Conservation (phyloP, 1,139 yeast species). For the Taphrina communis region DNA sequence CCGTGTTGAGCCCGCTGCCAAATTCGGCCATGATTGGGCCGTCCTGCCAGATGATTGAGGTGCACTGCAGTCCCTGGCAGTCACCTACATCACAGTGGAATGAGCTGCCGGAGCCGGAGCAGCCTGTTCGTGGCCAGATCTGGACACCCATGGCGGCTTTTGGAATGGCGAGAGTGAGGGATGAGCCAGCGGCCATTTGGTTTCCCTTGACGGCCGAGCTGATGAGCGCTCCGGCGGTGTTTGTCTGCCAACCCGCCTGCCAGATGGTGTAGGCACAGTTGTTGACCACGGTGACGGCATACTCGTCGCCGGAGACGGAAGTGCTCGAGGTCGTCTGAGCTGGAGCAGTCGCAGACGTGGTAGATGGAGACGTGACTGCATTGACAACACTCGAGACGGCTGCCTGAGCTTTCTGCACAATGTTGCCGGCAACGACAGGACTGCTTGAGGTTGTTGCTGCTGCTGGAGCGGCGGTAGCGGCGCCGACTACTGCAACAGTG, state of each 20-base stretch:
- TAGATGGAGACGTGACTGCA: conserved; percentile 3
- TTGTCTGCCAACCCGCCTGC: conserved; percentile 41
- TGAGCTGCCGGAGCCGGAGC: conserved; percentile 27
- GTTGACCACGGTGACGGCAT: conserved; percentile 35
- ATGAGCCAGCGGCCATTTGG: conserved; percentile 29
- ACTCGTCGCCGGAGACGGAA: conserved; percentile 17
- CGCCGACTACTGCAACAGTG: conserved; percentile 25
- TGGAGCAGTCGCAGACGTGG: conserved; percentile 3
- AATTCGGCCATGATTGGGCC: conserved; percentile 41
- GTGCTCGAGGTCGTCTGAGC: conserved; percentile 9
- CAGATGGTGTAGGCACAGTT: conserved; percentile 38
- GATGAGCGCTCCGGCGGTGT: conserved; percentile 36
- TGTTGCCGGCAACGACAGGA: conserved; percentile 12
- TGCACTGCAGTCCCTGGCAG: conserved; percentile 35
- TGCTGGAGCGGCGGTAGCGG: conserved; percentile 18
- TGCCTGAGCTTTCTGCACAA: conserved; percentile 13
- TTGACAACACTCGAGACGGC: conserved; percentile 3
- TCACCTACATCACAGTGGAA: conserved; percentile 36
- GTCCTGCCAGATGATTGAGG: conserved; percentile 39
- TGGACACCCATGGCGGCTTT: conserved; percentile 37
- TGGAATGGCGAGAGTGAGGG: conserved; percentile 29
- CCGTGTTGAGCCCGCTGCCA: conserved; percentile 38
- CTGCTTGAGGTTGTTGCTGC: not conserved
- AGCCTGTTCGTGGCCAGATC: conserved; percentile 40
- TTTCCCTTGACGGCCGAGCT: conserved; percentile 33